Evolutionary conservation across 2,329 filamentous ascomycete genomes (phyloP).

Genomic region (Aspergillus piperis): DNA sequence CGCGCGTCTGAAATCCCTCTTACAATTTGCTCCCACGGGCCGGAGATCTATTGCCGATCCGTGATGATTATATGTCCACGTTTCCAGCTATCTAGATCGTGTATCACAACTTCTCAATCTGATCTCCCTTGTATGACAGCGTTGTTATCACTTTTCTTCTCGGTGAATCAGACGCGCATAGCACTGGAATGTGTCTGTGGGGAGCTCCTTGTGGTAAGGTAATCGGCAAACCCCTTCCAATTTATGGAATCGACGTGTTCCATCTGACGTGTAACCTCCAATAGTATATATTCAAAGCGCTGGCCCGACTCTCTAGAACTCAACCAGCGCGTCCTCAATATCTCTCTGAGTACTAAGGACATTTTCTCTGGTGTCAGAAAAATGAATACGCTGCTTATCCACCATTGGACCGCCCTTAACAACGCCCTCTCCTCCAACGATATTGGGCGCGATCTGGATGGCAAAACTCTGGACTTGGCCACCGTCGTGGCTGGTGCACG

Average conservation of each 20-base stretch:
- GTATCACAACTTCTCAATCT: too few relatives aligned
- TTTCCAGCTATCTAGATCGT: too few relatives aligned
- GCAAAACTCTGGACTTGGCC: background rate
- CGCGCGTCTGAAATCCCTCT: too few relatives aligned
- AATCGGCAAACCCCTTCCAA: background rate
- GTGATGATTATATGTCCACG: too few relatives aligned
- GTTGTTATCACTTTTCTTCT: background rate
- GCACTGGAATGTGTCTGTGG: background rate
- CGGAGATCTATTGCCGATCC: too few relatives aligned
- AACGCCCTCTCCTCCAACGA: background rate
- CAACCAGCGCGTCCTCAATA: background rate
- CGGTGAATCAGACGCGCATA: background rate
- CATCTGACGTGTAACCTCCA: background rate
- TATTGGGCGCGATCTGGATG: background rate
- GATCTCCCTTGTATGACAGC: background rate
- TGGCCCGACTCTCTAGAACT: background rate
- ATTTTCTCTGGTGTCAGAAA: background rate
- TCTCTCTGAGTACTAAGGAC: background rate
- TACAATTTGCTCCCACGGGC: too few relatives aligned
- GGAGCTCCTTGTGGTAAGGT: background rate
- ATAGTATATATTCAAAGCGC: background rate
- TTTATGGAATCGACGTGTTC: background rate
- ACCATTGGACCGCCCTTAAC: background rate
- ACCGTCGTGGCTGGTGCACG: background rate
- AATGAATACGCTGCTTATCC: background rate